Evolutionary conservation across 2,329 filamentous ascomycete genomes (phyloP).

Genomic region (Cryphonectria japonica): DNA sequence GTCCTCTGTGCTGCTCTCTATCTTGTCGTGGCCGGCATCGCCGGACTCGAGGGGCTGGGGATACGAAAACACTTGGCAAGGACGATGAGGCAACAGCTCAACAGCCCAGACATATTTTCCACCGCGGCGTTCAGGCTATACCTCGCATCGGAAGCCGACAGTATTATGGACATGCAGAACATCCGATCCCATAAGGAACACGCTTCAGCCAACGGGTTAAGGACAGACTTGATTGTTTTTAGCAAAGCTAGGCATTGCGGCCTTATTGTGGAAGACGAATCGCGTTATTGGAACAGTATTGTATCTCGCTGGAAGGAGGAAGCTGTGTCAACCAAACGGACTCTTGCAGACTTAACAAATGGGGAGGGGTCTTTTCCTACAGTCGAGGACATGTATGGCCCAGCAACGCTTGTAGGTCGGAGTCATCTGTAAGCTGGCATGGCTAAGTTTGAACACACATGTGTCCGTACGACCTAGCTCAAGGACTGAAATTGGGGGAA

Average conservation of each 20-base stretch:
- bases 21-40: constrained; percentile 13
- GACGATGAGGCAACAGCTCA: constrained; percentile 19
- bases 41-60: constrained; percentile 18
- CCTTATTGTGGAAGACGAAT: constrained; percentile 22
- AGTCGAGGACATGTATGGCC: background rate
- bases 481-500: background rate
- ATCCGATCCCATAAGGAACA: constrained; percentile 16
- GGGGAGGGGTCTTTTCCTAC: background rate
- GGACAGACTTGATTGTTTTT: constrained; percentile 14
- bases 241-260: constrained; percentile 21
- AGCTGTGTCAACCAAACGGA: background rate
- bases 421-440: background rate
- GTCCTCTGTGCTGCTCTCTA: constrained; percentile 15
- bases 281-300: constrained; percentile 22
- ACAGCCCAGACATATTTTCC: constrained; percentile 18
- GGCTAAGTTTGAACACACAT: background rate
- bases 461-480: background rate
- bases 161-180: constrained; percentile 14
- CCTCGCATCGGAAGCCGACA: constrained; percentile 21
- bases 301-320: constrained; percentile 11
- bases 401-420: background rate
- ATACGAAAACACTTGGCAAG: constrained; percentile 14
- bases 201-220: constrained; percentile 18
- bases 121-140: constrained; percentile 21
- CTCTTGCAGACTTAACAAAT: background rate